Base-by-base conservation (phyloP, 192 early-diverging fungal species). In the Umbelopsis sp. region DNA sequence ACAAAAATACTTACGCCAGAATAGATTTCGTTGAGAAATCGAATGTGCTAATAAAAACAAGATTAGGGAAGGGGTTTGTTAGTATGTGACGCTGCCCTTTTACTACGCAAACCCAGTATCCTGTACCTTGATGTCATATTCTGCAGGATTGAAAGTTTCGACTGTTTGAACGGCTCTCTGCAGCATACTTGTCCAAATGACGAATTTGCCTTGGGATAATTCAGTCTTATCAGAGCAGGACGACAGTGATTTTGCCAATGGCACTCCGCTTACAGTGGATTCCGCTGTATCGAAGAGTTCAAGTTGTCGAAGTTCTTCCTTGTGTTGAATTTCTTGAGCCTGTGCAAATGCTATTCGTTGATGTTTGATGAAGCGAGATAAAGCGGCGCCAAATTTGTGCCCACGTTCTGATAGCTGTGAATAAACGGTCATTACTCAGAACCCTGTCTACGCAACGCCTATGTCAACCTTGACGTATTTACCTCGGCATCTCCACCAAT, bases 1-100 rank as follows among this genome's bases (percentile, higher is more conserved):
- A 38, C 7, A 6, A 11, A 11, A 12, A 24, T 11, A 25, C 68
- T 81, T 82, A 69, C 94, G 89, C n/a, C 79, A 44, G 96, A 91
- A 75, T 96, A 96, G 45, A 99, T 97, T 75, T 99, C 96, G 78
- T 96, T 96, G 38, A 99, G 84, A 47, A 91, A 88, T 45, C 91
- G 82, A 53, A 92, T 88, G 73, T 92, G 86, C 78, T 89, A 49
- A 49, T 41, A 11, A 41, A 5, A 3, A 38, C 36, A 41, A 41
- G 38, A n/a, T n/a, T n/a, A n/a, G 53, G 11, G 72, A 24, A 21
- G 31, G 66, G 14, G 21, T 16, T 49, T 49, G 49, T 41, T 31
- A 45, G 47, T 41, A 41, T 14, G 22, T 45, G n/a, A 71, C 4
- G 29, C 6, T 4, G 31, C 6, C 21, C 44, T 59, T 4, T 2